Base-by-base conservation (phyloP, 371 early-diverging fungal genomes). In the Mortierella sp. region DNA sequence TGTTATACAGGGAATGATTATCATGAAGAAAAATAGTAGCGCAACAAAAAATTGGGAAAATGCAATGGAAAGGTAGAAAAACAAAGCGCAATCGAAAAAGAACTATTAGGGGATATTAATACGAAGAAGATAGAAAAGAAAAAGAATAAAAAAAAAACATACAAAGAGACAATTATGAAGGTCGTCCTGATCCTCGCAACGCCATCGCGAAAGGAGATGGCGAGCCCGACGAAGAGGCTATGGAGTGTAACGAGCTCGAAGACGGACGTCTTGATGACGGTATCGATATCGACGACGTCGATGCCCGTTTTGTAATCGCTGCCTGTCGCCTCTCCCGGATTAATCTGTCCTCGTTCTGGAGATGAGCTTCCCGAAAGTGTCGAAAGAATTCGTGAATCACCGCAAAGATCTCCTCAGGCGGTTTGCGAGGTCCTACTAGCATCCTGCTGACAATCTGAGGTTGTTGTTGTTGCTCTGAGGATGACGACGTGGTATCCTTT, bases 321-420 rank as follows among this genome's bases (percentile, higher is more conserved):
- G 68, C 78, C 41, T 64, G 57, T 19, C 78, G 59, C 24, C 41
- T 60, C n/a, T 70, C 62, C 6, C 70, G 62, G 28, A 60, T 56
- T 54, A 26, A 17, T 15, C 17, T 34, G 2, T 76, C 78, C 49
- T 76, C 78, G 50, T 76, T 76, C 55, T 76, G 78, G 17, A 65
- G 51, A 64, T 76, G 70, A 4, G 78, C 78, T 31, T 76, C 78
- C 5, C 60, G 60, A 37, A 76, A 69, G 28, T 76, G 62, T 15
- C 60, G 51, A 11, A 76, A 52, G 55, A 76, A 76, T 54, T 76
- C 70, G 34, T 76, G 60, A 26, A 76, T 27, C 11, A 76, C 64
- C 2, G 57, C 62, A 65, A 76, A 76, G 31, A 76, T 76, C 54
- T 76, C 78, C 30, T 76, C 78, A 53, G 78, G 78, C 0, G 78